Evolutionary conservation across 345 rosid genomes (phyloP).

Genomic region (Cardamine chenopodiifolia): DNA sequence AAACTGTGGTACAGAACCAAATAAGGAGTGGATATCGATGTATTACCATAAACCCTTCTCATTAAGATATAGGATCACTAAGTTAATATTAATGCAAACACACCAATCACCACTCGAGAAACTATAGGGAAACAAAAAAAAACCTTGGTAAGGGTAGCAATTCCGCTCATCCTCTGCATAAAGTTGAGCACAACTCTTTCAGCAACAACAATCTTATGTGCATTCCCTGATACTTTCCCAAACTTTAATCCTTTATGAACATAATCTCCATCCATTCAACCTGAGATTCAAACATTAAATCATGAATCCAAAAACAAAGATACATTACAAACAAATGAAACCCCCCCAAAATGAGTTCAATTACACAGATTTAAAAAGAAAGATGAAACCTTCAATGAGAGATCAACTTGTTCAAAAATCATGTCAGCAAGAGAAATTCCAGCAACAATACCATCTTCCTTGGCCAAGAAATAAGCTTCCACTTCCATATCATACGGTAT

Average conservation of each 20-base stretch:
- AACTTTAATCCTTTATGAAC: slow-evolving; percentile 84
- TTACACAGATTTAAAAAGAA: slow-evolving; percentile 8
- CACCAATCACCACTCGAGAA: slow-evolving; percentile 13
- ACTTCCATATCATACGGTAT: slow-evolving; percentile 82
- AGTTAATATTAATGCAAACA: slow-evolving; percentile 1
- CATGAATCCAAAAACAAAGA: neutral
- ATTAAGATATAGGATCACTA: neutral
- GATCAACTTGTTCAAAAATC: slow-evolving; percentile 87
- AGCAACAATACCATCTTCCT: slow-evolving; percentile 90
- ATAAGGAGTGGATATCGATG: neutral
- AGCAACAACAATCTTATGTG: slow-evolving; percentile 82
- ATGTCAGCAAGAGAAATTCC: slow-evolving; percentile 81
- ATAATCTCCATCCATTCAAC: slow-evolving; percentile 92
- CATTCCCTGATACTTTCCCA: slow-evolving; percentile 89
- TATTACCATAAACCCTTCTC: neutral
- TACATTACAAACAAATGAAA: neutral
- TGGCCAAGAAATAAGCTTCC: slow-evolving; percentile 89
- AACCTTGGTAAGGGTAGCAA: slow-evolving; percentile 95
- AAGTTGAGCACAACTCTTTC: slow-evolving; percentile 93
- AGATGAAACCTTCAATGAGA: slow-evolving; percentile 66
- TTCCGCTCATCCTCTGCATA: slow-evolving; percentile 99
- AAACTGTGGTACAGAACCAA: neutral
- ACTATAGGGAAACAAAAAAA: neutral
- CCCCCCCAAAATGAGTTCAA: neutral
- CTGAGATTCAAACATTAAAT: slow-evolving; percentile 43